A percentile compares a stretch with the other conserved stretches of the same genome.
These are phyloP conservation scores for Lycium barbarum DNA, from an alignment of 257 asterid species.

Conservation along the genomic window DNA sequence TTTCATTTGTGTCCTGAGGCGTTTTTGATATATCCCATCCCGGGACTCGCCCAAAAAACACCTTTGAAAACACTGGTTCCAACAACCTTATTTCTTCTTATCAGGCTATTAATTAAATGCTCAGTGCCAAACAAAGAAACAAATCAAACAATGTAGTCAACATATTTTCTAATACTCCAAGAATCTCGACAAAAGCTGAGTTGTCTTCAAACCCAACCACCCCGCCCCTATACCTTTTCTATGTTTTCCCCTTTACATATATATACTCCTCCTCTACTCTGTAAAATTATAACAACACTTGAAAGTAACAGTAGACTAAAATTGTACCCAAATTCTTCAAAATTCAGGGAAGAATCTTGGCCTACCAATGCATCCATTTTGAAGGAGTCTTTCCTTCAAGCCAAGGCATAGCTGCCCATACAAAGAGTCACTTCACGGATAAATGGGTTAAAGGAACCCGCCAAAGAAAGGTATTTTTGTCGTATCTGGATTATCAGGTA, in stretches of 20 bases:
- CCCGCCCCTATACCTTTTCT: not conserved
- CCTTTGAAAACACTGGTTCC: too few species aligned
- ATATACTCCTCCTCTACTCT: not conserved
- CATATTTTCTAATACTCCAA: not conserved
- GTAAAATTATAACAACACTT: not conserved
- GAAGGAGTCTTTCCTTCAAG: not conserved
- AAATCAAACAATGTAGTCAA: not conserved
- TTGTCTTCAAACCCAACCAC: not conserved
- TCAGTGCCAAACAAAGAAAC: not conserved
- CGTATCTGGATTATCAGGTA: not conserved
- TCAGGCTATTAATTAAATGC: not conserved
- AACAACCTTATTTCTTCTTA: not conserved
- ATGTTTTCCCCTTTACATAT: not conserved
- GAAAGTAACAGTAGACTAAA: not conserved
- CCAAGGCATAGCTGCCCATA: not conserved
- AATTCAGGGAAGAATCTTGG: not conserved
- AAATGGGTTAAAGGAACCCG: not conserved
- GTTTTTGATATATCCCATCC: too few species aligned
- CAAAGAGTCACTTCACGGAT: not conserved
- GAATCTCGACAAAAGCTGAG: not conserved
- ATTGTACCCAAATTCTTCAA: not conserved
- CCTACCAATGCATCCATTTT: not conserved
- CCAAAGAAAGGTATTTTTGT: not conserved
- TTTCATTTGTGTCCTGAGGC: too few species aligned
- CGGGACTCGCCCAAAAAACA: too few species aligned